These are phyloP conservation scores for Hypoxylon sp. DNA, from an alignment of 2,329 filamentous ascomycete species.

Conservation along the genomic window DNA sequence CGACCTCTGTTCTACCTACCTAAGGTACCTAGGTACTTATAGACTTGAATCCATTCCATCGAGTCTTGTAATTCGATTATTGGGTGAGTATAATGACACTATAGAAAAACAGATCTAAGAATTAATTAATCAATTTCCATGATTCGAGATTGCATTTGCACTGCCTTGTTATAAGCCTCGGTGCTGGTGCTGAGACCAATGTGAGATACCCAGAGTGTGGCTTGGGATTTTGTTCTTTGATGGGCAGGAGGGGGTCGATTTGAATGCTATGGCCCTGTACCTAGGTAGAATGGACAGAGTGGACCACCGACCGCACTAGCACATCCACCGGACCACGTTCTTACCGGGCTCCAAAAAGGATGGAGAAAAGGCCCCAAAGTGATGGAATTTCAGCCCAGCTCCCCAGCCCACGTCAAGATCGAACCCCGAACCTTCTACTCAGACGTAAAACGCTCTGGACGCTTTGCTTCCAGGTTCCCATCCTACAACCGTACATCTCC, in stretches of 20 bases:
- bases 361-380: slow-evolving; percentile 30
- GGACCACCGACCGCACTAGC: neutral
- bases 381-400: slow-evolving; percentile 36
- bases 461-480: slow-evolving; percentile 12
- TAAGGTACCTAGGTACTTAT: no score
- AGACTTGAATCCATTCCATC: neutral
- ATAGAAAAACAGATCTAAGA: slow-evolving; percentile 6
- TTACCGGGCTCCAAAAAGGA: slow-evolving; percentile 30
- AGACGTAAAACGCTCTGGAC: no score
- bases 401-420: slow-evolving; percentile 19
- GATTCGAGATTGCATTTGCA: slow-evolving; percentile 21
- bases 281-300: neutral
- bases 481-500: slow-evolving; percentile 12
- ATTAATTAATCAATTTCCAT: neutral
- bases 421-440: slow-evolving; percentile 27
- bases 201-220: slow-evolving; percentile 33
- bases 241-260: slow-evolving; percentile 7
- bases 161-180: slow-evolving; percentile 35
- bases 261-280: slow-evolving; percentile 11
- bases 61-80: neutral
- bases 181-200: slow-evolving; percentile 10
- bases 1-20: neutral
- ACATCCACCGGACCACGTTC: slow-evolving; percentile 30
- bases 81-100: neutral
- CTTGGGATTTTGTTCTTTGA: slow-evolving; percentile 28